phyloP scores from a whole-genome alignment of 2,329 filamentous ascomycete genomes.

The Camptophora hylomeconis region DNA sequence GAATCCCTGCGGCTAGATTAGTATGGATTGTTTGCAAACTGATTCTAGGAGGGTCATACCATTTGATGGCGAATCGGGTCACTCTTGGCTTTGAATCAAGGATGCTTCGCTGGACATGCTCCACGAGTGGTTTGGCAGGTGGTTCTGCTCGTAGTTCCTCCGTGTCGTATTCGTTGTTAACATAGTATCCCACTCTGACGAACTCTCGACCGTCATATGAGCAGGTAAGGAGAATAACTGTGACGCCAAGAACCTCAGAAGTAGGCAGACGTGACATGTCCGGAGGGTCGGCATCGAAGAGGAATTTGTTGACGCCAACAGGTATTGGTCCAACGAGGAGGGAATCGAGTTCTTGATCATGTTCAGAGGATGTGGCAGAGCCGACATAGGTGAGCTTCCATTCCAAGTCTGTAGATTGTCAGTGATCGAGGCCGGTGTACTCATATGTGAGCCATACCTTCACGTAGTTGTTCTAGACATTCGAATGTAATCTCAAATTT shows the following conservation, averaged over 20 bases:
- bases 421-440: conserved; percentile 14
- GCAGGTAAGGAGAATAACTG: conserved; percentile 90
- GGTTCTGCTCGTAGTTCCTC: conserved; percentile 82
- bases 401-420: conserved; percentile 60
- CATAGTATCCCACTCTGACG: conserved; percentile 95
- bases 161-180: conserved; percentile 97
- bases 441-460: conserved; percentile 45
- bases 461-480: conserved; percentile 85
- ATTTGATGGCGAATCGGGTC: conserved; percentile 96
- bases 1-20: conserved; percentile 62
- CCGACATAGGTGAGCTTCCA: conserved; percentile 99
- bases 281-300: conserved; percentile 90
- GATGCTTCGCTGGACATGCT: conserved; percentile 83
- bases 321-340: conserved; percentile 96
- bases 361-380: conserved; percentile 90
- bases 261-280: conserved; percentile 83
- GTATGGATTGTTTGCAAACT: conserved; percentile 3
- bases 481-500: conserved; percentile 99
- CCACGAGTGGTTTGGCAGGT: conserved; percentile 80
- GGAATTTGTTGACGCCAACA: conserved; percentile 94
- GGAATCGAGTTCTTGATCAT: conserved; percentile 96
- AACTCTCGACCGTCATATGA: conserved; percentile 95
- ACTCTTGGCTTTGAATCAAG: conserved; percentile 95
- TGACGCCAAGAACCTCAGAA: conserved; percentile 91
- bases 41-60: conserved; percentile 42